Evolutionary conservation across 345 rosid genomes (phyloP).

Genomic region (Gossypium stocksii): DNA sequence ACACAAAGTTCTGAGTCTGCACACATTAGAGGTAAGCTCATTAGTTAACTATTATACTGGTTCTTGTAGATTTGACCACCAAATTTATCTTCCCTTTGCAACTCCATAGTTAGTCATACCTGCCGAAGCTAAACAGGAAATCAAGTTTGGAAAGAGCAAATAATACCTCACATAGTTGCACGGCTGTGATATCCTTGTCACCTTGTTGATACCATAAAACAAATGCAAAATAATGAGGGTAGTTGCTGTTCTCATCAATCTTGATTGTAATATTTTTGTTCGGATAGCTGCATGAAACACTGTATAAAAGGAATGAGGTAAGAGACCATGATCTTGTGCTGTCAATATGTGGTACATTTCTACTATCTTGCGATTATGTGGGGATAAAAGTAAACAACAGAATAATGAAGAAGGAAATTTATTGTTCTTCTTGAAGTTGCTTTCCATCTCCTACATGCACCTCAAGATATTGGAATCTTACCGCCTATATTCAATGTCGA

Average conservation of each 20-base stretch:
- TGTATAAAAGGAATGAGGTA: slow-evolving; percentile 16
- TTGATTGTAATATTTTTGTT: slow-evolving; percentile 56
- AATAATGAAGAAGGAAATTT: neutral
- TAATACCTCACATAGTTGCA: slow-evolving; percentile 66
- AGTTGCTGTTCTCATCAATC: slow-evolving; percentile 57
- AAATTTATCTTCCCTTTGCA: neutral
- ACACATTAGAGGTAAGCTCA: neutral
- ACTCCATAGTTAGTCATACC: neutral
- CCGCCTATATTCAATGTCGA: slow-evolving; percentile 62
- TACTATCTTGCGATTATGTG: neutral
- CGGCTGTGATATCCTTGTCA: slow-evolving; percentile 58
- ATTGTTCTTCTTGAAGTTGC: neutral
- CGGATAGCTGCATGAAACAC: slow-evolving; percentile 65
- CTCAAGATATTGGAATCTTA: slow-evolving; percentile 18
- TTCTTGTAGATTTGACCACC: neutral
- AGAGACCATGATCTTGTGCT: slow-evolving; percentile 13
- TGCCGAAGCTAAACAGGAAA: neutral
- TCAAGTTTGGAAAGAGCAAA: neutral
- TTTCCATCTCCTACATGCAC: neutral
- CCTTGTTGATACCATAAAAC: slow-evolving; percentile 68
- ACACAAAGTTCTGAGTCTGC: slow-evolving; percentile 47
- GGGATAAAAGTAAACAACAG: neutral
- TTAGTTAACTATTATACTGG: neutral
- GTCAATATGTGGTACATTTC: neutral
- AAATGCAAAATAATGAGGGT: slow-evolving; percentile 61